Percentiles rank a stretch among this genome's conserved stretches.
Evolutionary conservation across 768 basidiomycete genomes (phyloP).

Genomic region (Auriscalpium microsporum): DNA sequence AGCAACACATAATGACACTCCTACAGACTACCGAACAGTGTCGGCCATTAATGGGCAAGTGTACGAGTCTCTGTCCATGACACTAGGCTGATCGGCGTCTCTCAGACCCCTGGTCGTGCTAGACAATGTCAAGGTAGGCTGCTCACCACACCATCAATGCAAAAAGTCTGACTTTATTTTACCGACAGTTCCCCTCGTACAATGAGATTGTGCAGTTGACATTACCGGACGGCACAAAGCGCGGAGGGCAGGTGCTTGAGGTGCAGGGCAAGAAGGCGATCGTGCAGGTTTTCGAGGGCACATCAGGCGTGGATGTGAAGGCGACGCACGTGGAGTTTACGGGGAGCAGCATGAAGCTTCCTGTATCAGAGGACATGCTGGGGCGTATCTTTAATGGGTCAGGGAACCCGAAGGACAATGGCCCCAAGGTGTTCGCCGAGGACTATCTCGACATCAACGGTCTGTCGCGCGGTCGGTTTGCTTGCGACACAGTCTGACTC

Average conservation of each 20-base stretch:
- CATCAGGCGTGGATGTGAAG: conserved; percentile 94
- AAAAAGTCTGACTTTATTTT: background rate
- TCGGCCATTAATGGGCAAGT: conserved; percentile 94
- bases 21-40: conserved; percentile 91
- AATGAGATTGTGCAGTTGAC: conserved; percentile 97
- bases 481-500: background rate
- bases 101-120: conserved; percentile 87
- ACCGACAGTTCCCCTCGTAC: conserved; percentile 81
- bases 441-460: conserved; percentile 99
- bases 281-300: conserved; percentile 99
- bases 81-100: conserved; percentile 1
- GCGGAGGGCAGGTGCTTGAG: conserved; percentile 96
- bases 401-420: conserved; percentile 96
- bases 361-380: conserved; percentile 98
- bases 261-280: conserved; percentile 98
- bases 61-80: background rate
- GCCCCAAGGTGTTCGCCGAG: conserved; percentile 98
- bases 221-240: conserved; percentile 88
- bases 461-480: conserved; percentile 27
- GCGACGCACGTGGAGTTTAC: conserved; percentile 97
- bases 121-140: conserved; percentile 89
- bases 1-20: conserved; percentile 1
- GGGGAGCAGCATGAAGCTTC: conserved; percentile 96
- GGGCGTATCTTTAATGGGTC: conserved; percentile 99
- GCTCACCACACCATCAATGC: background rate